phyloP scores from a whole-genome alignment of 2,329 filamentous ascomycete genomes.

The Aureobasidium mangrovei region DNA sequence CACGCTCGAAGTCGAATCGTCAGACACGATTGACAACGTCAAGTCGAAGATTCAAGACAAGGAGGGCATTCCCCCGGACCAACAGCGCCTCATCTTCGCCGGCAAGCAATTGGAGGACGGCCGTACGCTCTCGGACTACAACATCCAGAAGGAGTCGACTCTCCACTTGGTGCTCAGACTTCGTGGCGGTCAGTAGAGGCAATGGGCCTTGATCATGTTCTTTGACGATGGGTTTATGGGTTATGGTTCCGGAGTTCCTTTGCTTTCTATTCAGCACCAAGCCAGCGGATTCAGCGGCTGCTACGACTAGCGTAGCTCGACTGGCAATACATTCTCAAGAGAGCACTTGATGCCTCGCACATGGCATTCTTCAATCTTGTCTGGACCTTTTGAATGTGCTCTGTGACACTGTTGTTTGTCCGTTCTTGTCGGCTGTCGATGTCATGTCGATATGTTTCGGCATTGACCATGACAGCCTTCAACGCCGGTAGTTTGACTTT shows the following conservation, averaged over 20 bases:
- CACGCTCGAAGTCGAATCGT: constrained; percentile 96
- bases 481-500: too few relatives aligned
- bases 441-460: too few relatives aligned
- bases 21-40: constrained; percentile 98
- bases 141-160: constrained; percentile 65
- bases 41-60: constrained; percentile 99
- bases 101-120: constrained; percentile 94
- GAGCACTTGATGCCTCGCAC: constrained; percentile 5
- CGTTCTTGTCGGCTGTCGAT: too few relatives aligned
- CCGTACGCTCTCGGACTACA: constrained; percentile 77
- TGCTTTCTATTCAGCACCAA: neutral
- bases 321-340: neutral
- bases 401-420: neutral
- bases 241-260: neutral
- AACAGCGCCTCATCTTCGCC: constrained; percentile 90
- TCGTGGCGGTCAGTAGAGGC: constrained; percentile 44
- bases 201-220: constrained; percentile 1
- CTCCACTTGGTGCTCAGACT: constrained; percentile 56
- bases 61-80: constrained; percentile 93
- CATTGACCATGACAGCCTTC: too few relatives aligned
- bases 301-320: constrained; percentile 4
- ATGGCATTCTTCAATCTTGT: neutral
- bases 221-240: constrained; percentile 14
- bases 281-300: constrained; percentile 1
- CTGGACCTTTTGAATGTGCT: neutral